A percentile compares a stretch with the other conserved stretches of the same genome.
Conservation (phyloP, 768 basidiomycete genomes). For the Suillus decipiens region DNA sequence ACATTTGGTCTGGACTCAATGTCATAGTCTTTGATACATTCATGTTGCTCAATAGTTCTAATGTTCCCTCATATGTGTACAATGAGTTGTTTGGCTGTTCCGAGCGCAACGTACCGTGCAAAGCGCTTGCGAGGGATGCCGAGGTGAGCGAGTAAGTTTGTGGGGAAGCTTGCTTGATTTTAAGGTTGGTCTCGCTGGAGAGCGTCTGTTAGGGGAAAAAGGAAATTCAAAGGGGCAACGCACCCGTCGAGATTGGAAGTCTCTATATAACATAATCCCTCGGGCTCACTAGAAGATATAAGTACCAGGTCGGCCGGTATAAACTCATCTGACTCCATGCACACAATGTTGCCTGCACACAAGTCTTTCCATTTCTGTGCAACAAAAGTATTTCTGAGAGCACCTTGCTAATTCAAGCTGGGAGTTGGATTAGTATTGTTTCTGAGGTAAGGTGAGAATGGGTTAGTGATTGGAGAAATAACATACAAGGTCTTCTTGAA, state of each 20-base stretch:
- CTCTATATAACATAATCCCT: constrained; percentile 97
- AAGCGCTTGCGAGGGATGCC: constrained; percentile 67
- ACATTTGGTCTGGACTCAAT: constrained; percentile 91
- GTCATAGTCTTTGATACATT: constrained; percentile 80
- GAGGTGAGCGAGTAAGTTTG: constrained; percentile 79
- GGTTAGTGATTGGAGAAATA: not conserved
- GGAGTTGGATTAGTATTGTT: constrained; percentile 94
- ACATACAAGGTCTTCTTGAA: constrained; percentile 90
- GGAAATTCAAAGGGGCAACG: constrained; percentile 15
- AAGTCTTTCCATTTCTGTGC: constrained; percentile 88
- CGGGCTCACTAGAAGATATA: constrained; percentile 89
- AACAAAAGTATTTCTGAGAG: constrained; percentile 69
- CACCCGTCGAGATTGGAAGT: constrained; percentile 98
- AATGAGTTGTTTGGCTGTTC: constrained; percentile 98
- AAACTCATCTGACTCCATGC: constrained; percentile 88
- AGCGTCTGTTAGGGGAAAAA: not conserved
- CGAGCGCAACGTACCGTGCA: constrained; percentile 85
- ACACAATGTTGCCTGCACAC: constrained; percentile 87
- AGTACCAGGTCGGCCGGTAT: constrained; percentile 95
- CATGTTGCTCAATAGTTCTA: constrained; percentile 58
- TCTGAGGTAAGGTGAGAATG: constrained; percentile 46
- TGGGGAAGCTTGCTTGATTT: constrained; percentile 94
- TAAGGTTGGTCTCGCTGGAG: constrained; percentile 91
- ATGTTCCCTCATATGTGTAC: constrained; percentile 90
- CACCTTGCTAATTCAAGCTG: constrained; percentile 81